Percentiles rank a stretch among this genome's conserved stretches.
Conservation (phyloP, 2,329 filamentous ascomycete genomes). For the Teratosphaeria viscida region DNA sequence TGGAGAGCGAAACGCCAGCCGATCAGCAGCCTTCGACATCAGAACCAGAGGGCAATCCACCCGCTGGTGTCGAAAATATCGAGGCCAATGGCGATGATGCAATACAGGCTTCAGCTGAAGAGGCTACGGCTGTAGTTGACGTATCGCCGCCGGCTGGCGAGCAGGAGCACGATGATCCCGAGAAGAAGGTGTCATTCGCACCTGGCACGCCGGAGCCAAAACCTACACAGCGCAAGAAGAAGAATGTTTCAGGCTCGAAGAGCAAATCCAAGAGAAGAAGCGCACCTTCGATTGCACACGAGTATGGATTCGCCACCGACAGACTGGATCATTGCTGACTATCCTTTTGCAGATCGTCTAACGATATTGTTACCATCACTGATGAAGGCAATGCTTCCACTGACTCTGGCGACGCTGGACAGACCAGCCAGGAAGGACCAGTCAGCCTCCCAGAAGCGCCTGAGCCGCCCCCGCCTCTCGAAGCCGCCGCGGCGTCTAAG, state of each 20-base stretch:
- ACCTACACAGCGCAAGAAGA: slow-evolving; percentile 17
- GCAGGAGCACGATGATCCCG: slow-evolving; percentile 8
- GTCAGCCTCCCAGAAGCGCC: background rate
- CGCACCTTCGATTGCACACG: slow-evolving; percentile 2
- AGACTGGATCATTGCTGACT: background rate
- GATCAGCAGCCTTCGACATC: background rate
- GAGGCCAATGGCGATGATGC: background rate
- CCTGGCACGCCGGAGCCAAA: slow-evolving; percentile 19
- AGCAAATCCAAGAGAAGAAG: slow-evolving; percentile 14
- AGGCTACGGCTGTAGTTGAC: background rate
- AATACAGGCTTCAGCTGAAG: background rate
- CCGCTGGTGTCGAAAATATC: background rate
- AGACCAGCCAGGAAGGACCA: background rate
- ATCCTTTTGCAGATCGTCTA: background rate
- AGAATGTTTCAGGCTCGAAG: slow-evolving; percentile 12
- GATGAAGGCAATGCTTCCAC: slow-evolving; percentile 6
- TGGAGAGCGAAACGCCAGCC: background rate
- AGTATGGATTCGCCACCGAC: background rate
- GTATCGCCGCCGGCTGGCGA: background rate
- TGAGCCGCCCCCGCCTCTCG: background rate
- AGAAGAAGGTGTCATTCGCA: slow-evolving; percentile 19
- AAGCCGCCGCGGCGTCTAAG: background rate
- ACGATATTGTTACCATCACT: background rate
- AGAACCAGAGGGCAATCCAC: background rate
- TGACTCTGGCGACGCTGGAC: background rate